Percentiles rank a stretch among this genome's conserved stretches.
phyloP scores from a whole-genome alignment of 768 basidiomycete species.

The Rhizopogon rudus region DNA sequence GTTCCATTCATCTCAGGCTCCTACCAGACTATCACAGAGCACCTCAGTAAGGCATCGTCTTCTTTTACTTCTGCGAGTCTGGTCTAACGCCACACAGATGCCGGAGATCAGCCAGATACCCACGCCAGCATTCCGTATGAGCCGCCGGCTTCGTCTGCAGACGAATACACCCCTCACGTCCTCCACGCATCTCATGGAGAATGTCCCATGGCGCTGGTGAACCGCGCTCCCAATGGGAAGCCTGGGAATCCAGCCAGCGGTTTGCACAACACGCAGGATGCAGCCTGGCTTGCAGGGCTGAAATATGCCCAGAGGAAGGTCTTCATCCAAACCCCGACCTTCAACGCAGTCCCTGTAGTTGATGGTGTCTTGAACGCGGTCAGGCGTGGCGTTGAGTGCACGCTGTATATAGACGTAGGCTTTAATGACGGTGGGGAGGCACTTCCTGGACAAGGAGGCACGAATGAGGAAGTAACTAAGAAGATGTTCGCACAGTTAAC shows the following conservation, averaged over 20 bases:
- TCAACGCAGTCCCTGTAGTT: slow-evolving; percentile 62
- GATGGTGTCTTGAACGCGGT: slow-evolving; percentile 56
- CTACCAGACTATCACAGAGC: slow-evolving; percentile 34
- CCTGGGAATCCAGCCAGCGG: slow-evolving; percentile 36
- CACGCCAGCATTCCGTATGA: slow-evolving; percentile 24
- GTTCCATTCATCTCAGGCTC: slow-evolving; percentile 24
- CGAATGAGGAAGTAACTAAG: slow-evolving; percentile 63
- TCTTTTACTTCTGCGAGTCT: not conserved
- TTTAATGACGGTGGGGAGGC: slow-evolving; percentile 56
- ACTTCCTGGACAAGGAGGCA: slow-evolving; percentile 66
- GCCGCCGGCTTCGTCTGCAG: slow-evolving; percentile 20
- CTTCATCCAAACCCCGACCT: slow-evolving; percentile 73
- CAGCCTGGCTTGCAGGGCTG: slow-evolving; percentile 63
- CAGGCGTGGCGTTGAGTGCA: slow-evolving; percentile 54
- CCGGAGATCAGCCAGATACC: slow-evolving; percentile 32
- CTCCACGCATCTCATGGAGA: slow-evolving; percentile 52
- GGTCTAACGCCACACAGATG: slow-evolving; percentile 19
- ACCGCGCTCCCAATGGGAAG: slow-evolving; percentile 55
- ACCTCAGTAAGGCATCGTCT: slow-evolving; percentile 28
- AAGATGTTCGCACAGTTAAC: slow-evolving; percentile 50
- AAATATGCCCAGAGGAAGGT: slow-evolving; percentile 53
- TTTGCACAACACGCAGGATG: slow-evolving; percentile 56
- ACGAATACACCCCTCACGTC: slow-evolving; percentile 59
- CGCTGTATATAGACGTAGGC: slow-evolving; percentile 55
- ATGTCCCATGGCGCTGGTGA: slow-evolving; percentile 63